A percentile compares a stretch with the other conserved stretches of the same genome.
These are phyloP conservation scores for Curvularia lunata DNA, from an alignment of 2,329 filamentous ascomycete genomes.

Conservation along the genomic window DNA sequence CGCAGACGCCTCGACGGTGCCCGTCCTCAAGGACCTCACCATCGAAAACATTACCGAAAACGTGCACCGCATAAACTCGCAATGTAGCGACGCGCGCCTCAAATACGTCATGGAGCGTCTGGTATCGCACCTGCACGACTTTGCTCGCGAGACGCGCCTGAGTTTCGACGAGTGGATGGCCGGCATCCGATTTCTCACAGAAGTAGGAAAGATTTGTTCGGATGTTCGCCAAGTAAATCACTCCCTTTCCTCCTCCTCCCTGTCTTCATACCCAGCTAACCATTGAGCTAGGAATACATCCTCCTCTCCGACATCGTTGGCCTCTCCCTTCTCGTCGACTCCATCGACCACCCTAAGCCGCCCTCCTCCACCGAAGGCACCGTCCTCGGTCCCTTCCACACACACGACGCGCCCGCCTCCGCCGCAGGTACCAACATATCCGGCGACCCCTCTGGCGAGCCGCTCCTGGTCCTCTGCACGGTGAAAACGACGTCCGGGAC, in stretches of 20 bases:
- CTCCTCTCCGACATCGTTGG: constrained; percentile 81
- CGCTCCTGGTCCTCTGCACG: constrained; percentile 75
- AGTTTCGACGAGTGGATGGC: constrained; percentile 81
- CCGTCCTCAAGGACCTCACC: constrained; percentile 66
- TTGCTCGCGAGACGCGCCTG: constrained; percentile 77
- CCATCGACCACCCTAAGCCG: constrained; percentile 83
- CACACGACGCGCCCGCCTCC: constrained; percentile 71
- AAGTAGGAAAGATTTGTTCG: constrained; percentile 74
- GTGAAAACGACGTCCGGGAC: constrained; percentile 69
- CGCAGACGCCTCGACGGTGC: constrained; percentile 15
- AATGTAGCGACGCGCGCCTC: constrained; percentile 68
- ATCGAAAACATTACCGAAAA: constrained; percentile 83
- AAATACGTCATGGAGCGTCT: constrained; percentile 76
- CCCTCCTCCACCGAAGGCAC: constrained; percentile 74
- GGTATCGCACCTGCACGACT: constrained; percentile 80
- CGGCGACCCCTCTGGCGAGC: constrained; percentile 71
- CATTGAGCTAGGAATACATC: constrained; percentile 71
- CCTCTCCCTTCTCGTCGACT: constrained; percentile 79
- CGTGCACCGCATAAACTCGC: constrained; percentile 75
- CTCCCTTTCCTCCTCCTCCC: no score
- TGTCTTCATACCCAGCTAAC: background rate
- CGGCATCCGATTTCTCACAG: constrained; percentile 73
- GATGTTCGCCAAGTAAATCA: constrained; percentile 70
- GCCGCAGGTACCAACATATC: constrained; percentile 67
- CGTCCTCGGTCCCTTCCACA: constrained; percentile 83